A percentile compares a stretch with the other conserved stretches of the same genome.
Evolutionary conservation across 202 grass and related monocot genomes (phyloP).

Genomic region (Panicum virgatum): DNA sequence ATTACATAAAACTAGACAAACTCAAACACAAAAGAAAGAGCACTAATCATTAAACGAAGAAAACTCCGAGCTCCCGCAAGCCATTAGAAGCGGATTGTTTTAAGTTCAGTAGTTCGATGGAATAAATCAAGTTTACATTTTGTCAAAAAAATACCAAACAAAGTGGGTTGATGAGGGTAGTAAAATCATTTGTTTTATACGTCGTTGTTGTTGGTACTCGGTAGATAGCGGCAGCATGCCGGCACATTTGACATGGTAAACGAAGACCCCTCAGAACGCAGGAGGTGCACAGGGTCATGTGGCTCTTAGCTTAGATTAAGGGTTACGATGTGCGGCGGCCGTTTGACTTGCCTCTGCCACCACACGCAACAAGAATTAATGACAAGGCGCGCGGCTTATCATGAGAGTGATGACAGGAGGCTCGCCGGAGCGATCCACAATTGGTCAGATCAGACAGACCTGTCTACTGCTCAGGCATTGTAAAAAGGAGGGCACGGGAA

Average conservation of each 20-base stretch:
- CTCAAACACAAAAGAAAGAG: too few relatives aligned
- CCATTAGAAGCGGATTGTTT: too few relatives aligned
- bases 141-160: too few relatives aligned
- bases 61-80: too few relatives aligned
- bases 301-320: constrained; percentile 33
- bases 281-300: neutral
- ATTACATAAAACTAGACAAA: too few relatives aligned
- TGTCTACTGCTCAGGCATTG: neutral
- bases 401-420: constrained; percentile 32
- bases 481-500: neutral
- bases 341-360: constrained; percentile 25
- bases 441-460: neutral
- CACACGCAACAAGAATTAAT: neutral
- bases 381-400: constrained; percentile 34
- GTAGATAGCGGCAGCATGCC: neutral
- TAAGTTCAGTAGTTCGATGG: too few relatives aligned
- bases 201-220: too few relatives aligned
- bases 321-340: constrained; percentile 9
- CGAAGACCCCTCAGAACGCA: neutral
- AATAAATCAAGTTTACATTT: too few relatives aligned
- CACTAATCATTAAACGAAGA: too few relatives aligned
- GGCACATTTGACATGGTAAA: neutral
- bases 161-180: too few relatives aligned
- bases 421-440: neutral
- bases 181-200: too few relatives aligned